Percentiles rank a stretch among this genome's conserved stretches.
Evolutionary conservation across 768 basidiomycete species (phyloP).

Genomic region (Agrocybe chaxingu): DNA sequence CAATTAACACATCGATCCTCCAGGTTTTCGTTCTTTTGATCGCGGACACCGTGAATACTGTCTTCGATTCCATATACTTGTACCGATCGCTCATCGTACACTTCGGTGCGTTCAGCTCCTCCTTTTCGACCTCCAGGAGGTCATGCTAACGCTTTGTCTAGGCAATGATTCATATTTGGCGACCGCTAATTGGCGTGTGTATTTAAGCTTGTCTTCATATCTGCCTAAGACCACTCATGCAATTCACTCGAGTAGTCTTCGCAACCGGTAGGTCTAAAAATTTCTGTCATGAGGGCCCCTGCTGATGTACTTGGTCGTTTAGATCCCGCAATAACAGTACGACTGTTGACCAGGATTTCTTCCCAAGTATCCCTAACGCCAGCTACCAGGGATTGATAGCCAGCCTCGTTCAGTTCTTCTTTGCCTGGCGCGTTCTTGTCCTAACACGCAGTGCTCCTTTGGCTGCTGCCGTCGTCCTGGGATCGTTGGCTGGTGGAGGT

Average conservation of each 20-base stretch:
- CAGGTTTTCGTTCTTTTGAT: conserved; percentile 39
- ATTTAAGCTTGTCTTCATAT: neutral
- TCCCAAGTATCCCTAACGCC: neutral
- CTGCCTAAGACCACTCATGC: neutral
- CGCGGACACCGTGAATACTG: conserved; percentile 44
- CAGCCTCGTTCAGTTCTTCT: conserved; percentile 41
- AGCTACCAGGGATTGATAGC: conserved; percentile 37
- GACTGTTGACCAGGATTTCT: neutral
- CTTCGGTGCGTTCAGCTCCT: conserved; percentile 32
- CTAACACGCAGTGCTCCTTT: conserved; percentile 18
- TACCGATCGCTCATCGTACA: conserved; percentile 43
- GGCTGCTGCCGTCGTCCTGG: conserved; percentile 11
- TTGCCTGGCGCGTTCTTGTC: conserved; percentile 31
- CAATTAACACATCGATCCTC: neutral
- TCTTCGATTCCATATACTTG: conserved; percentile 39
- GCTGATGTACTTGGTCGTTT: neutral
- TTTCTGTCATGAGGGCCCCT: neutral
- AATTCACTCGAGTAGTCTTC: conserved; percentile 29
- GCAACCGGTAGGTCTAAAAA: conserved; percentile 26
- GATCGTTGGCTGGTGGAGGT: conserved; percentile 17
- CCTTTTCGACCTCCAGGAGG: neutral
- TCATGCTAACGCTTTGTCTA: neutral
- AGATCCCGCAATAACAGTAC: conserved; percentile 44
- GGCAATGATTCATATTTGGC: conserved; percentile 9
- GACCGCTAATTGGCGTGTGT: conserved; percentile 18